A percentile compares a stretch with the other conserved stretches of the same genome.
These are phyloP conservation scores for Diplodia intermedia DNA, from an alignment of 2,329 filamentous ascomycete species.

Conservation along the genomic window DNA sequence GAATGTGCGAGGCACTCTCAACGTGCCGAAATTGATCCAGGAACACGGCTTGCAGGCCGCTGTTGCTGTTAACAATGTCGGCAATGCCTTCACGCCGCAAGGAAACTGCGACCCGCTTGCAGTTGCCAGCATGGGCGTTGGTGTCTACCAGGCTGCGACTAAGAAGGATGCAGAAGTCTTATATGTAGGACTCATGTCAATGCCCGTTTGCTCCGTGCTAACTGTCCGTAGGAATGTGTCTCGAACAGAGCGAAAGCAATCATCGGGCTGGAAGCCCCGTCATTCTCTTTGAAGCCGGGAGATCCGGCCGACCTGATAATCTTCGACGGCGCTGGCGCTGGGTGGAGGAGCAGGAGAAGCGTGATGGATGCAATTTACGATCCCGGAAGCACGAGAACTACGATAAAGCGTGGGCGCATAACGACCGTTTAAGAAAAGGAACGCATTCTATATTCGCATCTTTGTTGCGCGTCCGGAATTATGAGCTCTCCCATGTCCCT, in stretches of 20 bases:
- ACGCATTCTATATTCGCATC: not conserved
- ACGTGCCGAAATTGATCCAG: slow-evolving; percentile 66
- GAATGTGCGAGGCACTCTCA: slow-evolving; percentile 64
- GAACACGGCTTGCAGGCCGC: slow-evolving; percentile 65
- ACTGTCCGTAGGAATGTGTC: slow-evolving; percentile 54
- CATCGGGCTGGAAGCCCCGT: slow-evolving; percentile 49
- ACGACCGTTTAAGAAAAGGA: slow-evolving; percentile 20
- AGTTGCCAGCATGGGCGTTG: slow-evolving; percentile 68
- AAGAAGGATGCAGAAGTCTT: slow-evolving; percentile 64
- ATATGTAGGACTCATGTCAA: slow-evolving; percentile 55
- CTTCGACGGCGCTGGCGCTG: slow-evolving; percentile 46
- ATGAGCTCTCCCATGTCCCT: not conserved
- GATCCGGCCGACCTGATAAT: slow-evolving; percentile 54
- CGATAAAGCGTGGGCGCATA: slow-evolving; percentile 36
- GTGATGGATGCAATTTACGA: slow-evolving; percentile 57
- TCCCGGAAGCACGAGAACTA: slow-evolving; percentile 38
- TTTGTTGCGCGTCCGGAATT: not conserved
- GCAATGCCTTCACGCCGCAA: slow-evolving; percentile 76
- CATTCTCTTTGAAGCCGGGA: slow-evolving; percentile 43
- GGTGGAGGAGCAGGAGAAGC: slow-evolving; percentile 52
- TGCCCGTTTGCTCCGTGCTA: slow-evolving; percentile 30
- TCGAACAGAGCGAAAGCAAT: slow-evolving; percentile 52
- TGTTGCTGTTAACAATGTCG: slow-evolving; percentile 74
- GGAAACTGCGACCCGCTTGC: slow-evolving; percentile 70
- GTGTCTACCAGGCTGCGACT: slow-evolving; percentile 72